phyloP scores from a whole-genome alignment of 2,329 filamentous ascomycete species.

The Sporothrix mexicana region DNA sequence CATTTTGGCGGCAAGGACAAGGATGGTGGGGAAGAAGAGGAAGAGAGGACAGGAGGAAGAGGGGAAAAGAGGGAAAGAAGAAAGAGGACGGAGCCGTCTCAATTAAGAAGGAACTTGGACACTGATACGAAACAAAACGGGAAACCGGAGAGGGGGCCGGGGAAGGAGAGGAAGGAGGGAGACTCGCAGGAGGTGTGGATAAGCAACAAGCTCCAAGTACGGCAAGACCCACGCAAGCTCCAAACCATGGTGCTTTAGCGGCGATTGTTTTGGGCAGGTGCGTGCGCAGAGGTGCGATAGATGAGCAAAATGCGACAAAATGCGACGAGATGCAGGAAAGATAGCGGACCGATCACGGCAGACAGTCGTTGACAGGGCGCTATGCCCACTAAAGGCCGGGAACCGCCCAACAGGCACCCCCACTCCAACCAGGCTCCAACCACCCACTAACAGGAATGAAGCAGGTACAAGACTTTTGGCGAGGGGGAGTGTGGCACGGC shows the following conservation, averaged over 20 bases:
- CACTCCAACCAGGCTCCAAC: background rate
- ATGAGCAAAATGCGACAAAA: background rate
- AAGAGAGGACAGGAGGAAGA: slow-evolving; percentile 9
- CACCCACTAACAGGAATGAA: slow-evolving; percentile 9
- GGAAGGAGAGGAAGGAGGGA: background rate
- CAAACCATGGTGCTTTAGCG: background rate
- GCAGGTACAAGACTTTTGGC: background rate
- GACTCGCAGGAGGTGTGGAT: background rate
- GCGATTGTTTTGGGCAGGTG: slow-evolving; percentile 31
- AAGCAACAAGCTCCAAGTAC: background rate
- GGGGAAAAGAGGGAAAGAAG: background rate
- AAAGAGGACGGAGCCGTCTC: background rate
- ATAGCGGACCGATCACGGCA: background rate
- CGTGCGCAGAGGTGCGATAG: background rate
- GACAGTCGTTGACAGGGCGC: background rate
- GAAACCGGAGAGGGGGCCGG: background rate
- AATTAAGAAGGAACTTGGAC: too few species aligned
- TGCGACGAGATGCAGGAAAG: background rate
- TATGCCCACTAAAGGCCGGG: background rate
- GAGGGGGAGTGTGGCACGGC: background rate
- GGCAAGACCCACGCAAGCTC: slow-evolving; percentile 14
- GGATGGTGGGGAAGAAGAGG: background rate
- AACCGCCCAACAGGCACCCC: background rate
- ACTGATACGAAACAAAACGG: background rate
- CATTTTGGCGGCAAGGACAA: slow-evolving; percentile 31